A percentile compares a stretch with the other conserved stretches of the same genome.
Conservation (phyloP, 1,284 basidiomycete species). For the Fistulina hepatica region DNA sequence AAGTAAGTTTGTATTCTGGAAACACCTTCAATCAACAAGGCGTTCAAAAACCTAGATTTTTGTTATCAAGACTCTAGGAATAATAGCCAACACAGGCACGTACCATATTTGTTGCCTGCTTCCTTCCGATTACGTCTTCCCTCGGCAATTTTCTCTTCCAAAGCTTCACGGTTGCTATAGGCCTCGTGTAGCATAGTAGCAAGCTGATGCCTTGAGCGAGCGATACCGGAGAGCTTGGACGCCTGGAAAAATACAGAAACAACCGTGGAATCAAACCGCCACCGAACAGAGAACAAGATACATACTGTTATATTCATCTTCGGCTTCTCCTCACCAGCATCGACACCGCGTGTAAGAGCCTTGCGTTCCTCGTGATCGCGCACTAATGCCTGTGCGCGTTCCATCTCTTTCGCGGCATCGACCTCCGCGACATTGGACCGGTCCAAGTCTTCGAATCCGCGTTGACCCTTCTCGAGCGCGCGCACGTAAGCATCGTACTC, state of each 20-base stretch:
- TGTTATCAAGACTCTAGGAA: neutral
- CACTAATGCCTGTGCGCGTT: constrained; percentile 56
- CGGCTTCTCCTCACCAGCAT: constrained; percentile 29
- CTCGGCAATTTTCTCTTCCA: constrained; percentile 73
- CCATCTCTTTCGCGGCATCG: constrained; percentile 64
- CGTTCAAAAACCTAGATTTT: constrained; percentile 11
- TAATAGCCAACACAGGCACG: constrained; percentile 14
- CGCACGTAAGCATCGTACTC: constrained; percentile 63
- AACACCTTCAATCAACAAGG: neutral
- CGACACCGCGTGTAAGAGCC: constrained; percentile 49
- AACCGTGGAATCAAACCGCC: neutral
- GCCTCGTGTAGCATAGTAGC: constrained; percentile 68
- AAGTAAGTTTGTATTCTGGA: neutral
- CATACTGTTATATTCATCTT: constrained; percentile 65
- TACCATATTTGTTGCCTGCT: constrained; percentile 79
- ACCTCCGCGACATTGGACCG: constrained; percentile 44
- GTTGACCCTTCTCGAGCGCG: constrained; percentile 54
- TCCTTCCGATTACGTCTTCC: constrained; percentile 73
- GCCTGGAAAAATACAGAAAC: constrained; percentile 30
- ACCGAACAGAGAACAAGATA: constrained; percentile 9
- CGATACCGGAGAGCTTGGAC: constrained; percentile 56
- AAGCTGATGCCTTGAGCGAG: constrained; percentile 63
- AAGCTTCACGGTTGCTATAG: constrained; percentile 62
- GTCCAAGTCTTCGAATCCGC: constrained; percentile 57
- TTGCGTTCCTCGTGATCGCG: constrained; percentile 65